Evolutionary conservation across 768 basidiomycete genomes (phyloP), one percentile per base, ranked within the genome.

Genomic region (Boletus vinaceobasis): DNA sequence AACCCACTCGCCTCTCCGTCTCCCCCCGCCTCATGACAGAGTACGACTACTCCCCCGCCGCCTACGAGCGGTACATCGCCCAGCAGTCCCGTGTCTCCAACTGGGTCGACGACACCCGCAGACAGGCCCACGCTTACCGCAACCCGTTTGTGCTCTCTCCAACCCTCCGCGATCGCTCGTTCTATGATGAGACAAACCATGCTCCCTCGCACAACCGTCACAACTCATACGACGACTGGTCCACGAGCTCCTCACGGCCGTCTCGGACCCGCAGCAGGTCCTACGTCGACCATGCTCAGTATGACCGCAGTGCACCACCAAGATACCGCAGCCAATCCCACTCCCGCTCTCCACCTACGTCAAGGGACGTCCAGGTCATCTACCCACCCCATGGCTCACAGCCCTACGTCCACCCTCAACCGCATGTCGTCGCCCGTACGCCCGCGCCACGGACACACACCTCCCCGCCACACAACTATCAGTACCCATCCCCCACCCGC

Each of bases 41-140:
- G 66, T 83, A 83, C 77, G 82, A 83, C 70, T 83, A 73, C 66
- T 82, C 81, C 50, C 80, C 80, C 19, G 80, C 78, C 61, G 81
- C 80, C 29, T 71, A 75, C 60, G 73, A 81, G 50, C 75, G 72
- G 10, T 72, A 78, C 62, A 31, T 78, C 49, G 73, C 70, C 27
- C 80, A 76, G n/a, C 80, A 79, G 64, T 29, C 70, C 53, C 73
- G 78, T 55, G 78, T 83, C 15, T 71, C 76, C 0, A 71, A 75
- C 58, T 84, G 82, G 83, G 77, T 82, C 15, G 56, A 73, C 60
- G 62, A 78, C 21, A 83, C 80, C 15, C 15, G 50, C 42, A 53
- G 54, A 13, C 68, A 71, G 37, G n/a, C 68, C 1, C 69, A 66
- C 21, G 19, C 59, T 6, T 71, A 65, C 55, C 51, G 62, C 2